A percentile compares a stretch with the other conserved stretches of the same genome.
These are phyloP conservation scores for Nothopassalora personata DNA, from an alignment of 2,329 filamentous ascomycete genomes.

Conservation along the genomic window DNA sequence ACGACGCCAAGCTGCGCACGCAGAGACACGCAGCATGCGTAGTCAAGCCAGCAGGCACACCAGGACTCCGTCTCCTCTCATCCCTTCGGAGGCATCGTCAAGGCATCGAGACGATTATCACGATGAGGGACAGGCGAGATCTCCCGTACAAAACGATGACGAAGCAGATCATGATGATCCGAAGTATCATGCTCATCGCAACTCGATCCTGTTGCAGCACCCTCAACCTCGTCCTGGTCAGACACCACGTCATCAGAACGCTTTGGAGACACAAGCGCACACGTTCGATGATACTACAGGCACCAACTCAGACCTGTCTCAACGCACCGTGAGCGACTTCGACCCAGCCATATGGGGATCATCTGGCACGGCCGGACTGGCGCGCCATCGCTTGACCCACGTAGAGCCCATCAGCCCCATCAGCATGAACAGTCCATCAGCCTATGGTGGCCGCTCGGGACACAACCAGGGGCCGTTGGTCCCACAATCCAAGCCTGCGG, in stretches of 20 bases:
- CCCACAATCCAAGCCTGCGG: constrained; percentile 34
- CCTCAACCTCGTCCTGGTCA: constrained; percentile 71
- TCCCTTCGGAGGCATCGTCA: constrained; percentile 47
- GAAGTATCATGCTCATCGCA: constrained; percentile 76
- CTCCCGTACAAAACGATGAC: constrained; percentile 25
- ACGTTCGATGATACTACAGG: constrained; percentile 45
- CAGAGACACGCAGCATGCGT: constrained; percentile 29
- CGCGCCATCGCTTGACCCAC: constrained; percentile 27
- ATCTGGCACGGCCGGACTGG: constrained; percentile 29
- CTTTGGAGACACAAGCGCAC: constrained; percentile 67
- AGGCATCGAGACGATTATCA: constrained; percentile 16
- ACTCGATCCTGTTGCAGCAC: constrained; percentile 73
- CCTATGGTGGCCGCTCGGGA: constrained; percentile 39
- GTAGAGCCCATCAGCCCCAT: constrained; percentile 25
- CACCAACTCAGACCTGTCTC: constrained; percentile 33
- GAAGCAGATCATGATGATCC: constrained; percentile 51
- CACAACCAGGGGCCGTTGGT: constrained; percentile 55
- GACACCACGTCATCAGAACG: constrained; percentile 67
- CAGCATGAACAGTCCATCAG: constrained; percentile 31
- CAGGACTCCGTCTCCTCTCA: constrained; percentile 48
- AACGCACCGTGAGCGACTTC: constrained; percentile 32
- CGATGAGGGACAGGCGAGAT: constrained; percentile 17
- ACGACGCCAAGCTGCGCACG: constrained; percentile 13
- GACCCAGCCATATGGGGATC: constrained; percentile 48
- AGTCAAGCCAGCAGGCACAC: constrained; percentile 34